Evolutionary conservation across 2,329 filamentous ascomycete genomes (phyloP).

Genomic region (Trichoderma afroharzianum): DNA sequence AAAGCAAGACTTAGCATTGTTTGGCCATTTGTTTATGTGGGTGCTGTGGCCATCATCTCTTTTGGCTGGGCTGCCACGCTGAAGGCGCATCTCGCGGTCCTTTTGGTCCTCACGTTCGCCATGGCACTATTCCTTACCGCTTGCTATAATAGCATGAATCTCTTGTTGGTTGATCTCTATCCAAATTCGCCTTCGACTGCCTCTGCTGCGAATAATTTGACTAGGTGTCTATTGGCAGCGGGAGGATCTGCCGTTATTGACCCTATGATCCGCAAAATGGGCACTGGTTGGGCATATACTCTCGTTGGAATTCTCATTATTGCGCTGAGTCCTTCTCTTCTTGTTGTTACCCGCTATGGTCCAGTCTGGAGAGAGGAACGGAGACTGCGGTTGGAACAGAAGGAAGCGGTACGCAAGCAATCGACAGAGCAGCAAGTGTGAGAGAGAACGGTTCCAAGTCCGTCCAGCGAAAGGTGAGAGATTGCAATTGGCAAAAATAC

Average conservation of each 20-base stretch:
- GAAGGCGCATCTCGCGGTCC: neutral
- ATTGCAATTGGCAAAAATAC: neutral
- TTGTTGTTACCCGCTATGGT: neutral
- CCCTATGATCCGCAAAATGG: neutral
- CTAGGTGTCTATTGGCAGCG: neutral
- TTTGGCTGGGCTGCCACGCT: neutral
- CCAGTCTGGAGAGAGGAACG: neutral
- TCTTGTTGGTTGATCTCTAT: slow-evolving; percentile 4
- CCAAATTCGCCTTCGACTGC: neutral
- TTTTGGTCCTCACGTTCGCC: slow-evolving; percentile 5
- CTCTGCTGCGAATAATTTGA: neutral
- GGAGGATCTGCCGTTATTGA: neutral
- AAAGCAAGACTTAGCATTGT: neutral
- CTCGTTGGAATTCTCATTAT: neutral
- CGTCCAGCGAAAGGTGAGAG: slow-evolving; percentile 30
- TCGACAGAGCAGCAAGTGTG: neutral
- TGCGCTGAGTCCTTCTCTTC: neutral
- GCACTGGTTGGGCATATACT: neutral
- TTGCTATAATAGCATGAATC: slow-evolving; percentile 15
- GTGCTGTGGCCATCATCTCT: neutral
- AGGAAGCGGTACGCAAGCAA: neutral
- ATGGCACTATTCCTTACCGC: slow-evolving; percentile 3
- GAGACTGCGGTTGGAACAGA: neutral
- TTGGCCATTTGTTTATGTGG: slow-evolving; percentile 4
- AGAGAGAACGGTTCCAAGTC: slow-evolving; percentile 37